These are phyloP conservation scores for Parietaria judaica DNA, from an alignment of 306 rosid species.

Conservation along the genomic window DNA sequence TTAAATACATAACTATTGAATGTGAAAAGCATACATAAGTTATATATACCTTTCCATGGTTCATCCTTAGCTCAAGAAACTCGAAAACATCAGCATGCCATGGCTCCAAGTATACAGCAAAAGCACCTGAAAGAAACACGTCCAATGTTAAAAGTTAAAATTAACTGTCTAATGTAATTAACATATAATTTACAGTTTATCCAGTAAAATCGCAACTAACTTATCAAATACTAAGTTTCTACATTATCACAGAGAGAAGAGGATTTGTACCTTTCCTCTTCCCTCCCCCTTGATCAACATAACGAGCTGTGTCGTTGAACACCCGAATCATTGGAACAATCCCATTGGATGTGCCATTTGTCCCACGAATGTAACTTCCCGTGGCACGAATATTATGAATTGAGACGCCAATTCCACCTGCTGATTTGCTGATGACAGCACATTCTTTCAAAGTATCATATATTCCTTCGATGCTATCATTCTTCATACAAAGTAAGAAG, in stretches of 20 bases:
- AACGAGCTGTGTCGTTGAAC: conserved; percentile 92
- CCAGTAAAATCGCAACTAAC: no score
- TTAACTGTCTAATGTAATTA: no score
- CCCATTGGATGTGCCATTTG: conserved; percentile 95
- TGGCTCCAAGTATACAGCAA: conserved; percentile 94
- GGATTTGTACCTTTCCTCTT: conserved; percentile 72
- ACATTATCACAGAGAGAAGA: not conserved
- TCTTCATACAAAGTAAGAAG: conserved; percentile 89
- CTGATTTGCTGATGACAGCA: conserved; percentile 96
- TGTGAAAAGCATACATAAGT: not conserved
- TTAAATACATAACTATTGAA: not conserved
- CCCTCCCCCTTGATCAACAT: conserved; percentile 99
- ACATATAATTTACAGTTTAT: no score
- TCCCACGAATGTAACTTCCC: conserved; percentile 93
- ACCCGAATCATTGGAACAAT: conserved; percentile 84
- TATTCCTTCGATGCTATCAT: conserved; percentile 89
- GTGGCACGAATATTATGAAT: conserved; percentile 73
- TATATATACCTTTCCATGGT: conserved; percentile 85
- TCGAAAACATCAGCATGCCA: conserved; percentile 97
- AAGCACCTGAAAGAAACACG: conserved; percentile 59
- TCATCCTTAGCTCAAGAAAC: conserved; percentile 65
- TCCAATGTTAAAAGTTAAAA: not conserved
- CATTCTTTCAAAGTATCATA: conserved; percentile 93
- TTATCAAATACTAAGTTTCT: no score
- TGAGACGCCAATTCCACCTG: conserved; percentile 97